Percentiles rank a stretch among this genome's conserved stretches.
Conservation (phyloP, 257 asterid species). For the Cruciata laevipes region DNA sequence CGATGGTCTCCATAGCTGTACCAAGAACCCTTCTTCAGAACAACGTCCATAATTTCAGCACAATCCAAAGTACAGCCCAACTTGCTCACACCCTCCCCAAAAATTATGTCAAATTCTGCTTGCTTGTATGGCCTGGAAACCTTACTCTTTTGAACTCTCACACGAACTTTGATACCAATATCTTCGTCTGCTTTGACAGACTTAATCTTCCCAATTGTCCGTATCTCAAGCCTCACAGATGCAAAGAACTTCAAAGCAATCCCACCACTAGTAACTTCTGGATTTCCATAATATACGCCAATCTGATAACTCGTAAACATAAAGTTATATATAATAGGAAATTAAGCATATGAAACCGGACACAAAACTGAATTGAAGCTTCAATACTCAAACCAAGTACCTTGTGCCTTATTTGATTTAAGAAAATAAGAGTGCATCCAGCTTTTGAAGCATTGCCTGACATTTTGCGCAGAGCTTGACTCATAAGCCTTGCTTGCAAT, state of each 20-base stretch:
- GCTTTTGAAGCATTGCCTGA: conserved; percentile 99
- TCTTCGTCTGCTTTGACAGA: conserved; percentile 97
- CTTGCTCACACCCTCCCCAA: conserved; percentile 97
- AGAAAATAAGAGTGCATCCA: conserved; percentile 89
- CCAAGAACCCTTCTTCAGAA: conserved; percentile 90
- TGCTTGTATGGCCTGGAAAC: conserved; percentile 98
- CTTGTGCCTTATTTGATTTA: conserved; percentile 96
- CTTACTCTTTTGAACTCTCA: conserved; percentile 99
- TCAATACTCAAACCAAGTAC: conserved; percentile 27
- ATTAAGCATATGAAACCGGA: conserved; percentile 16
- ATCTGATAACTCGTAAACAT: conserved; percentile 45
- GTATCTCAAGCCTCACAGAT: conserved; percentile 96
- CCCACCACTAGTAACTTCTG: conserved; percentile 99
- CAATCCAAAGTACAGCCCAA: conserved; percentile 94
- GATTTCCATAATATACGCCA: conserved; percentile 96
- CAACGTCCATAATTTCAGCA: conserved; percentile 76
- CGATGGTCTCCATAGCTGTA: conserved; percentile 92
- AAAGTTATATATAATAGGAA: conserved; percentile 14
- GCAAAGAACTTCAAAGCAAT: conserved; percentile 97
- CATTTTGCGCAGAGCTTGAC: conserved; percentile 98
- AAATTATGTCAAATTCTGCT: conserved; percentile 95
- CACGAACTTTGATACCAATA: conserved; percentile 89
- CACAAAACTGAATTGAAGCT: conserved; percentile 2
- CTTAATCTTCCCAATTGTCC: conserved; percentile 92
- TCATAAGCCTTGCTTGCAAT: conserved; percentile 97